A percentile compares a stretch with the other conserved stretches of the same genome.
These are phyloP conservation scores for Capronia americana DNA, from an alignment of 2,329 filamentous ascomycete genomes.

Conservation along the genomic window DNA sequence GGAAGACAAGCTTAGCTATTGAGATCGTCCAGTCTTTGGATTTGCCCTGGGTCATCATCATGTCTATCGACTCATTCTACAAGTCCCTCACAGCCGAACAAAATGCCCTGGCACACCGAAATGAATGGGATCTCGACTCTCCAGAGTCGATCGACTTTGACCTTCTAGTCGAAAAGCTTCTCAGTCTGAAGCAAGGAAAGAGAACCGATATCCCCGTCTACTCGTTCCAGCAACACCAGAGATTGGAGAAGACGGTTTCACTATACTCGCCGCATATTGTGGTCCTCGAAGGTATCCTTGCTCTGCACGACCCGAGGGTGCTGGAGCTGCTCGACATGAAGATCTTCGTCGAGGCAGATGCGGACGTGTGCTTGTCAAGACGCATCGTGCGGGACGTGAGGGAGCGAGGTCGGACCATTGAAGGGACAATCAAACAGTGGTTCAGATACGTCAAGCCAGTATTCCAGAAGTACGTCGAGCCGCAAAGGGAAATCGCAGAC, in stretches of 20 bases:
- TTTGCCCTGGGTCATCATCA: slow-evolving; percentile 95
- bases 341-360: slow-evolving; percentile 97
- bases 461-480: slow-evolving; percentile 91
- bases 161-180: slow-evolving; percentile 76
- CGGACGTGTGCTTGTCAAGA: slow-evolving; percentile 88
- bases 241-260: slow-evolving; percentile 77
- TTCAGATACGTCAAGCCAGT: slow-evolving; percentile 96
- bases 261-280: slow-evolving; percentile 97
- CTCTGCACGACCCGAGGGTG: slow-evolving; percentile 85
- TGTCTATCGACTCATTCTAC: slow-evolving; percentile 99
- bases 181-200: slow-evolving; percentile 81
- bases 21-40: slow-evolving; percentile 90
- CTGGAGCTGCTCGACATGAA: slow-evolving; percentile 89
- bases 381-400: slow-evolving; percentile 86
- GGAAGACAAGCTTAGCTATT: slow-evolving; percentile 91
- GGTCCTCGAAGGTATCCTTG: slow-evolving; percentile 94
- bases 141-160: slow-evolving; percentile 96
- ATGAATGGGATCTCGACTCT: slow-evolving; percentile 95
- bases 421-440: slow-evolving; percentile 98
- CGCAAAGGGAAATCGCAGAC: slow-evolving; percentile 77
- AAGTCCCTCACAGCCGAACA: slow-evolving; percentile 82
- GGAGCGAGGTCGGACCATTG: slow-evolving; percentile 86
- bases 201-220: slow-evolving; percentile 87
- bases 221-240: slow-evolving; percentile 89
- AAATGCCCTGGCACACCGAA: slow-evolving; percentile 79